Evolutionary conservation across 106 monocot genomes (phyloP).

Genomic region (Xerophyta viscosa): DNA sequence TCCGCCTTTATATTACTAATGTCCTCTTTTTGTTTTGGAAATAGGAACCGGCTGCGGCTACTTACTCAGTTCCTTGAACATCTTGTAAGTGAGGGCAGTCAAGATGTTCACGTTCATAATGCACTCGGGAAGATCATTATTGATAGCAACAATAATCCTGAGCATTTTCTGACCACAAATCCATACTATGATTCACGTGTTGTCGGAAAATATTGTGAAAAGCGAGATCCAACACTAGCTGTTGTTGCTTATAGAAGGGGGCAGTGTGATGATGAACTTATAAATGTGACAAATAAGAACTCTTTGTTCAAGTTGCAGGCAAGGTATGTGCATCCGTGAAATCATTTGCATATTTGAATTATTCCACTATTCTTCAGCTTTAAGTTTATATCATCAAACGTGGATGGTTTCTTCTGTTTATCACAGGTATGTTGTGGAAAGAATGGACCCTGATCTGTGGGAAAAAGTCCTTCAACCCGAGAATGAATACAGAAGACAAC

Average conservation of each 20-base stretch:
- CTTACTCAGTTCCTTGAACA: conserved; percentile 97
- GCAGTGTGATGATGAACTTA: conserved; percentile 97
- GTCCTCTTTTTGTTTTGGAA: too few species aligned
- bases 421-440: conserved; percentile 94
- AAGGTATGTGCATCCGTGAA: conserved; percentile 64
- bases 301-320: conserved; percentile 93
- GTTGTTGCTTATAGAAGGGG: conserved; percentile 97
- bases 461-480: conserved; percentile 91
- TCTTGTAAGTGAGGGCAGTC: conserved; percentile 97
- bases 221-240: conserved; percentile 92
- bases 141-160: conserved; percentile 97
- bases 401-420: conserved; percentile 4
- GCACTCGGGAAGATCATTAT: conserved; percentile 97
- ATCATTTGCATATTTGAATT: too few species aligned
- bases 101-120: conserved; percentile 99
- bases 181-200: conserved; percentile 99
- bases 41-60: conserved; percentile 77
- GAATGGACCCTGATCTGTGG: conserved; percentile 94
- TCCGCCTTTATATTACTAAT: too few species aligned
- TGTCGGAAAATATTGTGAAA: conserved; percentile 98
- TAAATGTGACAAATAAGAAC: conserved; percentile 93
- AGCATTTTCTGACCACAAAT: conserved; percentile 94
- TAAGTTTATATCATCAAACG: too few species aligned
- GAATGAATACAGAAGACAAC: conserved; percentile 87
- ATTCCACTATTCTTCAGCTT: neutral